Evolutionary conservation across 306 rosid genomes (phyloP).

Genomic region (Potentilla sterilis): DNA sequence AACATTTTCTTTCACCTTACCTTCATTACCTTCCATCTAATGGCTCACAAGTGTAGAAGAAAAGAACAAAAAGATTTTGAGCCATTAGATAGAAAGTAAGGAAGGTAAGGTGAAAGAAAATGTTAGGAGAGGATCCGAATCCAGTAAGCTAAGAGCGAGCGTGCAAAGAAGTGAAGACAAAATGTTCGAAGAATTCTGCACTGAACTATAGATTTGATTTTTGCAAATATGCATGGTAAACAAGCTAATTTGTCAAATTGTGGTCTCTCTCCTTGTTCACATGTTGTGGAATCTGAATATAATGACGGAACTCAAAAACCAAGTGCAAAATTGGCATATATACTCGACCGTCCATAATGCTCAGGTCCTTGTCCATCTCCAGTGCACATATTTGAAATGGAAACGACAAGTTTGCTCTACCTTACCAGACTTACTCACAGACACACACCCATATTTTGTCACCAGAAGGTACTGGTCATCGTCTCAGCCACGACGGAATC

Average conservation of each 20-base stretch:
- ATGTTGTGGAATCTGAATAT: not conserved
- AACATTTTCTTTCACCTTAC: no score
- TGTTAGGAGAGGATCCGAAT: no score
- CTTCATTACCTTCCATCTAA: no score
- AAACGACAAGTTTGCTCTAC: constrained; percentile 5
- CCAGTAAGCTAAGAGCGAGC: not conserved
- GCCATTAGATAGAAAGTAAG: no score
- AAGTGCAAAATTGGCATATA: not conserved
- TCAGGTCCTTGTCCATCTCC: constrained; percentile 1
- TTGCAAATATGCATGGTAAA: not conserved
- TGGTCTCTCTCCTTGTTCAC: not conserved
- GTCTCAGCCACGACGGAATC: not conserved
- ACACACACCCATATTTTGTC: not conserved
- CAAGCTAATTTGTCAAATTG: not conserved
- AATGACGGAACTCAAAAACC: not conserved
- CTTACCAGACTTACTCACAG: not conserved
- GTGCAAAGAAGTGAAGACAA: not conserved
- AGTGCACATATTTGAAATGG: not conserved
- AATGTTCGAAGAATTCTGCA: not conserved
- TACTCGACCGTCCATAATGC: not conserved
- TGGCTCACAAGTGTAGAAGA: no score
- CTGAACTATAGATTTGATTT: not conserved
- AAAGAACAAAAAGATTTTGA: no score
- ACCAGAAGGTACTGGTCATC: not conserved
- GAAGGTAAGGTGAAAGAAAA: no score